Evolutionary conservation across 1,284 basidiomycete genomes (phyloP).

Genomic region (Heterobasidion annosum): DNA sequence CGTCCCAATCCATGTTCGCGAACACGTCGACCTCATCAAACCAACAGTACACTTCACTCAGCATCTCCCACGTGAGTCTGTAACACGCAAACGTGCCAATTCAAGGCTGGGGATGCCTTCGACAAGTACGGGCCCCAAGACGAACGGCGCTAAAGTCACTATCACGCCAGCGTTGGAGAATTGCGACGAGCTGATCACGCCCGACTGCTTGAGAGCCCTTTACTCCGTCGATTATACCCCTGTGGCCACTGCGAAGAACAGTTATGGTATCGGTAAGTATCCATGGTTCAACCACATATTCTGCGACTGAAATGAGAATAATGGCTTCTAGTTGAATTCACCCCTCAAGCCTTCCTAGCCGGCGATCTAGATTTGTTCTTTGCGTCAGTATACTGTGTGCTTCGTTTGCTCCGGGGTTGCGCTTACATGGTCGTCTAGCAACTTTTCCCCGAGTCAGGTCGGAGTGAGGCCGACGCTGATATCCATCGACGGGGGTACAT

Average conservation of each 20-base stretch:
- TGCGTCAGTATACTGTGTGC: slow-evolving; percentile 13
- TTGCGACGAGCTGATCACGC: slow-evolving; percentile 36
- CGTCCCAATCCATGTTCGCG: slow-evolving; percentile 25
- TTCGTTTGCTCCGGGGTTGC: not conserved
- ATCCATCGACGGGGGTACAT: slow-evolving; percentile 37
- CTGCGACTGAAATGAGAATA: too few relatives aligned
- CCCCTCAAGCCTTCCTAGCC: slow-evolving; percentile 36
- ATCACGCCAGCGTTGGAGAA: slow-evolving; percentile 19
- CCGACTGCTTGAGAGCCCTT: slow-evolving; percentile 35
- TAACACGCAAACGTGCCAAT: slow-evolving; percentile 10
- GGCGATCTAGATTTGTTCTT: slow-evolving; percentile 38
- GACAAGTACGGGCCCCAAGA: slow-evolving; percentile 23
- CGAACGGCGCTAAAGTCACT: slow-evolving; percentile 19
- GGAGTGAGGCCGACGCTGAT: slow-evolving; percentile 25
- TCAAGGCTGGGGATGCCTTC: slow-evolving; percentile 23
- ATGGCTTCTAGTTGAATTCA: slow-evolving; percentile 32
- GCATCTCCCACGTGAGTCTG: slow-evolving; percentile 7
- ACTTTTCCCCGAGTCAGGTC: slow-evolving; percentile 25
- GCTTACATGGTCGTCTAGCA: slow-evolving; percentile 14
- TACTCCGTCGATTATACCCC: slow-evolving; percentile 36
- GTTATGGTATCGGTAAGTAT: slow-evolving; percentile 36
- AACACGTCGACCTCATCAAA: slow-evolving; percentile 34
- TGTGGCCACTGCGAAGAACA: slow-evolving; percentile 29
- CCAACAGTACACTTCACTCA: slow-evolving; percentile 34
- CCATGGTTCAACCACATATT: too few relatives aligned